Conservation (phyloP, 495 filamentous ascomycete species). For the Xylaria telfairii region DNA sequence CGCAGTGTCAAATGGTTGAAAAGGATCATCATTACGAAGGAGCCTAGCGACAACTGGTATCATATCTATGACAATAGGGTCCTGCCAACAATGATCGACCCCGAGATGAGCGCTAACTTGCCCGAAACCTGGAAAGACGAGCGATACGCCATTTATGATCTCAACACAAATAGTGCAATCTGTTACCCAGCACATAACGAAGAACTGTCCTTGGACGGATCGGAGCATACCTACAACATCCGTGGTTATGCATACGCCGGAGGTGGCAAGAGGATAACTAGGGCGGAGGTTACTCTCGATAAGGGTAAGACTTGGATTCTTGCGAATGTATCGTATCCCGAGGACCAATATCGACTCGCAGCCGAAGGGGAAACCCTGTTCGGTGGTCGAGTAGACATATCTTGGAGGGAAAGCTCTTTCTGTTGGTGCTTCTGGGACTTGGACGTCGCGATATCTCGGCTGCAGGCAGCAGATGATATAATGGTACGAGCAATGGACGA, state of each 20-base stretch:
- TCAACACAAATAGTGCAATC: slow-evolving; percentile 85
- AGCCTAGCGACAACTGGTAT: slow-evolving; percentile 94
- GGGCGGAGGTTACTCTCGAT: slow-evolving; percentile 86
- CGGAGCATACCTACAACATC: slow-evolving; percentile 63
- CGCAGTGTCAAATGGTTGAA: slow-evolving; percentile 96
- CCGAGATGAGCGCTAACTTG: slow-evolving; percentile 78
- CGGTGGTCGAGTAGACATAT: slow-evolving; percentile 82
- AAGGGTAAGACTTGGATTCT: slow-evolving; percentile 83
- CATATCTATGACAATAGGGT: slow-evolving; percentile 96
- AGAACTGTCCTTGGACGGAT: slow-evolving; percentile 58
- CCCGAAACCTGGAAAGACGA: slow-evolving; percentile 89
- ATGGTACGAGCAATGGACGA: slow-evolving; percentile 93
- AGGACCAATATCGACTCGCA: slow-evolving; percentile 82
- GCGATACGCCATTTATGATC: slow-evolving; percentile 92
- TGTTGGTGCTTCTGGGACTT: slow-evolving; percentile 97
- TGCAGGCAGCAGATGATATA: slow-evolving; percentile 72
- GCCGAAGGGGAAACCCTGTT: slow-evolving; percentile 68
- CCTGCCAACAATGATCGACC: slow-evolving; percentile 84
- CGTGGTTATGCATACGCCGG: slow-evolving; percentile 91
- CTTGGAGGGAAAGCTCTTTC: slow-evolving; percentile 80
- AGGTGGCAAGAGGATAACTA: slow-evolving; percentile 82
- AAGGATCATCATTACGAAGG: slow-evolving; percentile 76
- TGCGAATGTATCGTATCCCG: slow-evolving; percentile 82
- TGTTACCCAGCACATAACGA: slow-evolving; percentile 87
- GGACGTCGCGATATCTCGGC: slow-evolving; percentile 66